Base-by-base conservation (phyloP, 176 grass and related monocot genomes). In the Cenchrus purpureus region DNA sequence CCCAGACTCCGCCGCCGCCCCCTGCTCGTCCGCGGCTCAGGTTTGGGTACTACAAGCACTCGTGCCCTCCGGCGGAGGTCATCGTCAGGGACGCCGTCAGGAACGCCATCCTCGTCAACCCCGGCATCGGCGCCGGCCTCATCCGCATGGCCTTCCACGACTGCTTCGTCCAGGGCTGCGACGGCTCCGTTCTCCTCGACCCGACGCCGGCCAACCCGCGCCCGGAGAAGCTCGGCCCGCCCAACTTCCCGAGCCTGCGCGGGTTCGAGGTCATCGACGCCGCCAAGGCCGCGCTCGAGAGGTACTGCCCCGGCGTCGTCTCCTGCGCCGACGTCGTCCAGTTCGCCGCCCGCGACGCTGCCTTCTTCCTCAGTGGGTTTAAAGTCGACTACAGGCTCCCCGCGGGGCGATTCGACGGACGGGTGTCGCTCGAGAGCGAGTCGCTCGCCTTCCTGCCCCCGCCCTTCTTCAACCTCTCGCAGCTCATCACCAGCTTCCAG, bases 131-230 rank as follows among this genome's bases (percentile, higher is more conserved):
- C 22, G 92, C 87, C 3, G 84, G 84, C 4, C 45, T 91, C 16
- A 77, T 91, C 73, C 77, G 92, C 40, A 67, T 94, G 87, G 28
- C n/a, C 20, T 94, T 94, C 87, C 92, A 94, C 49, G 92, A 94
- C 58, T 94, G 92, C 81, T 94, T 94, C 60, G 89, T 94, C 44
- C 59, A 65, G 79, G 93, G 93, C 0, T 95, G 90, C 49, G 91
- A 92, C 58, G 91, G 15, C 2, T 93, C 91, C 17, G 81, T 93
- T 0, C 88, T 91, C 0, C 85, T 93, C 4, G 71, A 93, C 62
- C 75, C 64, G 0, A 80, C 81, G 10, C 4, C 76, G 19, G 61
- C 37, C 0, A 89, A 87, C 91, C 80, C 61, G 19, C 48, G 53
- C 10, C 65, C 89, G 0, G 91, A 93, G 88, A 93, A 93, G 70